A percentile compares a stretch with the other conserved stretches of the same genome.
phyloP scores from a whole-genome alignment of 2,329 filamentous ascomycete genomes.

The Diaporthe sp. region DNA sequence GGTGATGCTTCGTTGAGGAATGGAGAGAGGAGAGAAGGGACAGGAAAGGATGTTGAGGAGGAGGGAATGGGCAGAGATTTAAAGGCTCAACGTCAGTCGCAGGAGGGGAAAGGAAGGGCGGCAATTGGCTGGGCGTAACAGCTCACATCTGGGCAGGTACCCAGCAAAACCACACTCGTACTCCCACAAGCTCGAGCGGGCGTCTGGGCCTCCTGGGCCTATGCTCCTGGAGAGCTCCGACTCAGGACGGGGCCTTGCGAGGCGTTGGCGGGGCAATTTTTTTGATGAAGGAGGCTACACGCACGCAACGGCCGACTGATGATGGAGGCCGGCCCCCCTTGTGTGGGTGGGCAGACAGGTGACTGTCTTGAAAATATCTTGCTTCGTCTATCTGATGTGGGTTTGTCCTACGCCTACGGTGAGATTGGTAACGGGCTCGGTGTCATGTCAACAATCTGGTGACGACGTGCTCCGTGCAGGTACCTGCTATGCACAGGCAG shows the following conservation, averaged over 20 bases:
- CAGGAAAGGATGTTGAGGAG: constrained; percentile 22
- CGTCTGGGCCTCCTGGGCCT: background rate
- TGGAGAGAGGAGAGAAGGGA: constrained; percentile 28
- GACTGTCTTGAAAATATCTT: constrained; percentile 2
- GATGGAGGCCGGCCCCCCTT: background rate
- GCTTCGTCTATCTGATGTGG: background rate
- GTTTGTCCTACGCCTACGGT: background rate
- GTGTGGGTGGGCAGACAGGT: constrained; percentile 28
- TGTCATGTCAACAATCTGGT: constrained; percentile 16
- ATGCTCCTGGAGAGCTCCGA: constrained; percentile 32
- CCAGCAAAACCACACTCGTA: constrained; percentile 1
- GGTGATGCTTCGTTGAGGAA: constrained; percentile 29
- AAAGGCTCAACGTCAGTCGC: constrained; percentile 39
- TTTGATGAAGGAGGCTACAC: constrained; percentile 28
- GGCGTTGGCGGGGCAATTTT: constrained; percentile 33
- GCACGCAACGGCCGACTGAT: constrained; percentile 21
- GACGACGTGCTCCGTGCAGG: background rate
- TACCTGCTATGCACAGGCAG: background rate
- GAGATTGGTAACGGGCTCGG: background rate
- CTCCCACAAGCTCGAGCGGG: background rate
- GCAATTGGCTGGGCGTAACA: constrained; percentile 30
- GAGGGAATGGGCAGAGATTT: constrained; percentile 39
- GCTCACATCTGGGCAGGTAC: constrained; percentile 22
- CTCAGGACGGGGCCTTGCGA: constrained; percentile 32
- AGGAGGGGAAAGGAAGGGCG: constrained; percentile 20